These are phyloP conservation scores for Verticillium zaregamsianum DNA, from an alignment of 2,329 filamentous ascomycete species.

Conservation along the genomic window DNA sequence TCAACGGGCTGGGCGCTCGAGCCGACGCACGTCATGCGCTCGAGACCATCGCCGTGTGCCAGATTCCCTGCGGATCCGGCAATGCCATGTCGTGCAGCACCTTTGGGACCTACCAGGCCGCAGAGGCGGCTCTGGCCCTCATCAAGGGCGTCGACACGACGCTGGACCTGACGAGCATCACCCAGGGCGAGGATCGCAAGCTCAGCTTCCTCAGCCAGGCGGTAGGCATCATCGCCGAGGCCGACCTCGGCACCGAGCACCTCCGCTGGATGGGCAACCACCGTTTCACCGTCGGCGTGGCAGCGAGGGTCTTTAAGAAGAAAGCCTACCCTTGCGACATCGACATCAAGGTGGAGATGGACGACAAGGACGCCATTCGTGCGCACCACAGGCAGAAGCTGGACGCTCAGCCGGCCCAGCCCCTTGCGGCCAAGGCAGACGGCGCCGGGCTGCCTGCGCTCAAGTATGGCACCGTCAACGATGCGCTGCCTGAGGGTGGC, in stretches of 20 bases:
- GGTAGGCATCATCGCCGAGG: constrained; percentile 85
- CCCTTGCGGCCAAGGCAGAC: constrained; percentile 1
- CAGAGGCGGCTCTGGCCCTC: constrained; percentile 73
- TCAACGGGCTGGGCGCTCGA: constrained; percentile 83
- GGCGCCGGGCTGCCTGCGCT: constrained; percentile 61
- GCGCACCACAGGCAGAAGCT: constrained; percentile 61
- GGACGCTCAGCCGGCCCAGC: constrained; percentile 5
- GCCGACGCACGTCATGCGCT: constrained; percentile 72
- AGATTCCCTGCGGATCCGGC: constrained; percentile 88
- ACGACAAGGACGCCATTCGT: constrained; percentile 69
- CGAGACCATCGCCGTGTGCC: constrained; percentile 72
- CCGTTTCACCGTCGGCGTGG: constrained; percentile 80
- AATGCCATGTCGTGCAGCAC: constrained; percentile 92
- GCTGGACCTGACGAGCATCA: constrained; percentile 82
- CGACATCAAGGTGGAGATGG: constrained; percentile 76
- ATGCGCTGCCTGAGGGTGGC: constrained; percentile 63
- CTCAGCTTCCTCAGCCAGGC: constrained; percentile 90
- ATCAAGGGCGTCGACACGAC: constrained; percentile 84
- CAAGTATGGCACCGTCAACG: constrained; percentile 74
- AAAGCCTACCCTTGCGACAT: constrained; percentile 86
- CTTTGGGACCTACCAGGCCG: constrained; percentile 73
- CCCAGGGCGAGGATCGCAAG: constrained; percentile 66
- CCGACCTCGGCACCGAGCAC: constrained; percentile 84
- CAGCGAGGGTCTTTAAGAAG: constrained; percentile 71
- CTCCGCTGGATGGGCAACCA: constrained; percentile 88